These are phyloP conservation scores for Piper longum DNA, from an alignment of 164 flowering plant genomes.

Conservation along the genomic window DNA sequence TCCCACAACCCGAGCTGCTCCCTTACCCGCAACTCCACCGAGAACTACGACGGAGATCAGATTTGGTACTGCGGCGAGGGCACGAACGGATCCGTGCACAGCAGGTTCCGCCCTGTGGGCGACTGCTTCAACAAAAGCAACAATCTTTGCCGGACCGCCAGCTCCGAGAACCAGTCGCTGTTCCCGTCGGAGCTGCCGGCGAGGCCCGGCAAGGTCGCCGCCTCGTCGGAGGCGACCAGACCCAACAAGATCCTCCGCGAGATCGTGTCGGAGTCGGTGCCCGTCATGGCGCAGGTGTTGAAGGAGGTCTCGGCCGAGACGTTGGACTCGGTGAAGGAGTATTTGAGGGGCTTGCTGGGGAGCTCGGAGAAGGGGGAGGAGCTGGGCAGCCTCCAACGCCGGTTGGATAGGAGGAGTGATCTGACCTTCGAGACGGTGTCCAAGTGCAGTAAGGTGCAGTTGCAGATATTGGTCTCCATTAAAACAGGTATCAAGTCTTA, in stretches of 20 bases:
- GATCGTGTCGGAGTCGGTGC: conserved; percentile 51
- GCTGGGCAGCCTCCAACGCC: conserved; percentile 35
- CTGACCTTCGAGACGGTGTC: conserved; percentile 53
- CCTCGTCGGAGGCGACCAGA: conserved; percentile 24
- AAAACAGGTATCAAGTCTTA: conserved; percentile 51
- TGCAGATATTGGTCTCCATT: conserved; percentile 59
- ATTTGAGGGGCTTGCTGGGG: conserved; percentile 39
- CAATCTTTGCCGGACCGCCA: conserved; percentile 31
- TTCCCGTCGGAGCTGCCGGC: conserved; percentile 90
- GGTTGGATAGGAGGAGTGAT: conserved; percentile 63
- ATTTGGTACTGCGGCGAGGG: conserved; percentile 94
- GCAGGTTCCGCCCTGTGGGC: conserved; percentile 77
- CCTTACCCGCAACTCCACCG: conserved; percentile 68
- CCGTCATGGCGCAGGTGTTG: conserved; percentile 43
- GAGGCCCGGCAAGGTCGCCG: conserved; percentile 37
- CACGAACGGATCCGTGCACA: conserved; percentile 94
- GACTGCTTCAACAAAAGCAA: conserved; percentile 47
- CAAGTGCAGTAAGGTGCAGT: conserved; percentile 48
- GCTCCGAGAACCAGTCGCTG: conserved; percentile 57
- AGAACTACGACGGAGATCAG: conserved; percentile 60
- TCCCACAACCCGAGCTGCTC: conserved; percentile 98
- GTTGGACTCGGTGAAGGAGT: conserved; percentile 41
- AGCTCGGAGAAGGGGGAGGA: conserved; percentile 52
- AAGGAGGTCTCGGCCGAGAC: conserved; percentile 53
- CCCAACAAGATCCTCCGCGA: conserved; percentile 57